These are phyloP conservation scores for Helianthus annuus DNA, from an alignment of 129 eudicot genomes.

Conservation along the genomic window DNA sequence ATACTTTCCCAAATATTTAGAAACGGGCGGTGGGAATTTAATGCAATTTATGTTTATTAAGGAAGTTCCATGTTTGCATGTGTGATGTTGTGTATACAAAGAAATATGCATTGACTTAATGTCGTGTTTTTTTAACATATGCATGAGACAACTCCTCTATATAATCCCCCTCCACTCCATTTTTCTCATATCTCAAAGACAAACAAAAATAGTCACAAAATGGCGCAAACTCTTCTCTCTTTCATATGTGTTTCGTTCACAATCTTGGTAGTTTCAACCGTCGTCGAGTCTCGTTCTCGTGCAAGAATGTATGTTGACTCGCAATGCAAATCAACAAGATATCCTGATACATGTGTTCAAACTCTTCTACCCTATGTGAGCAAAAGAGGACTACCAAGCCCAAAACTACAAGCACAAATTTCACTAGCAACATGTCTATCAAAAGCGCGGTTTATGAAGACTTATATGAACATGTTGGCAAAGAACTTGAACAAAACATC, in stretches of 20 bases:
- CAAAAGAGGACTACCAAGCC: conserved; percentile 38
- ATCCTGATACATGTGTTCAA: conserved; percentile 46
- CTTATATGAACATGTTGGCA: conserved; percentile 47
- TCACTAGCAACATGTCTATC: conserved; percentile 51
- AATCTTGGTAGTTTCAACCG: conserved; percentile 17
- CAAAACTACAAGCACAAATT: conserved; percentile 54
- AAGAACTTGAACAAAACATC: conserved; percentile 29
- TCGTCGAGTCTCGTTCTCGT: conserved; percentile 44
- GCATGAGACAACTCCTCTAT: conserved; percentile 37
- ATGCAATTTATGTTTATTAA: conserved; percentile 26
- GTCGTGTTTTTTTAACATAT: neutral
- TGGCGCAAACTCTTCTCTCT: conserved; percentile 36
- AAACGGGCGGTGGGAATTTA: conserved; percentile 21
- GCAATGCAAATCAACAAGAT: conserved; percentile 52
- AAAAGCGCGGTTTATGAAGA: conserved; percentile 43
- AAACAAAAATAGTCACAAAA: conserved; percentile 12
- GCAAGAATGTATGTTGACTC: conserved; percentile 45
- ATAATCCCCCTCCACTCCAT: conserved; percentile 24
- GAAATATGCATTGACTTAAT: conserved; percentile 22
- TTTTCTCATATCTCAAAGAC: conserved; percentile 22
- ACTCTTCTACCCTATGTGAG: conserved; percentile 39
- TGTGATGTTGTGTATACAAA: conserved; percentile 28
- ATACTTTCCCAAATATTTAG: neutral
- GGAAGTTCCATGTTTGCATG: conserved; percentile 19
- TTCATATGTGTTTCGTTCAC: conserved; percentile 28